These are phyloP conservation scores for Fraxinus pennsylvanica DNA, from an alignment of 257 asterid species.

Conservation along the genomic window DNA sequence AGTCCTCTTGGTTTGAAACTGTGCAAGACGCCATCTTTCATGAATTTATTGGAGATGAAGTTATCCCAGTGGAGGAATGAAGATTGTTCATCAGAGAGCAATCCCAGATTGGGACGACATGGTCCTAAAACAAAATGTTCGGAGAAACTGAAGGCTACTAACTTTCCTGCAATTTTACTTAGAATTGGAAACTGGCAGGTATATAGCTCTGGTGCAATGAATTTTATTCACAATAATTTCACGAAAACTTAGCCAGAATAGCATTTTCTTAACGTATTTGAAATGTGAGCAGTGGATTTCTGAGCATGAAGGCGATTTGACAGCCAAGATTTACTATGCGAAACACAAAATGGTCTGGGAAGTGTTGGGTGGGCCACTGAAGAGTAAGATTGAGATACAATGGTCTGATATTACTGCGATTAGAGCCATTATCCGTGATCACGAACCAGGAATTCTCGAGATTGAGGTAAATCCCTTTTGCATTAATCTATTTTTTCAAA, in stretches of 20 bases:
- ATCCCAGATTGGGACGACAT: background rate
- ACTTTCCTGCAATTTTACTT: slow-evolving; percentile 46
- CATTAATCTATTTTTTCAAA: too few species aligned
- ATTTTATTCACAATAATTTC: background rate
- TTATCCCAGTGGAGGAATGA: slow-evolving; percentile 24
- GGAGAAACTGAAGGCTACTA: slow-evolving; percentile 66
- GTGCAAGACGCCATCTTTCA: slow-evolving; percentile 48
- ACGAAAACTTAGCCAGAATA: too few species aligned
- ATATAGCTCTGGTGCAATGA: background rate
- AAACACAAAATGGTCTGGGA: slow-evolving; percentile 80
- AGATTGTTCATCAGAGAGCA: slow-evolving; percentile 1
- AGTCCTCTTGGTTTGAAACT: slow-evolving; percentile 56
- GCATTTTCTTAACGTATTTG: background rate
- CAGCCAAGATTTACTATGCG: slow-evolving; percentile 60
- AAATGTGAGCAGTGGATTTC: slow-evolving; percentile 44
- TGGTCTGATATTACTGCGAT: slow-evolving; percentile 71
- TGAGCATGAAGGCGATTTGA: slow-evolving; percentile 58
- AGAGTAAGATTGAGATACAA: slow-evolving; percentile 71
- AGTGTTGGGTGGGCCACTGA: slow-evolving; percentile 58
- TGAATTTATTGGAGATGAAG: slow-evolving; percentile 25
- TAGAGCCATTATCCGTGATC: slow-evolving; percentile 33
- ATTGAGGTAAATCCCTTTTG: slow-evolving; percentile 50
- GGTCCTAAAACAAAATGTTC: background rate
- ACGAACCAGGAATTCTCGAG: slow-evolving; percentile 45
- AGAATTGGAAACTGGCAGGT: slow-evolving; percentile 77